Base-by-base conservation (phyloP, 2,329 filamentous ascomycete species). In the Elsinoe perseae region DNA sequence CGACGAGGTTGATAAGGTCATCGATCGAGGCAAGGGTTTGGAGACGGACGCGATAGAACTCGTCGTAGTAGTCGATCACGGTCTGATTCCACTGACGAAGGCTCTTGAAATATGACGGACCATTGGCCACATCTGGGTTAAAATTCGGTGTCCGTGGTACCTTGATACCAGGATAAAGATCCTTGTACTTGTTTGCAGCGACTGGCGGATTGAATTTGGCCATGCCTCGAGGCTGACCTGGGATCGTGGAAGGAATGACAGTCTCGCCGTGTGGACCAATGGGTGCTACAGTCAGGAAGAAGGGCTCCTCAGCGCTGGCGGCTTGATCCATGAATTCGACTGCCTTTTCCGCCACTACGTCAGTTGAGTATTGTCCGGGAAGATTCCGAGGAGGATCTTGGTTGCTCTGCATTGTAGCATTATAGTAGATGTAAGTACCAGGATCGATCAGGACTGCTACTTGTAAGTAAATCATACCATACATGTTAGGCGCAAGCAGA, bases 361-460 rank as follows among this genome's bases (percentile, higher is more conserved):
- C 85, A 0, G 75, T 77, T 0, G 72, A 77, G 63, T 84, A 78
- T 40, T 77, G 68, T 1, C 79, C 79, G 42, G 79, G 72, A 57
- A 81, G 77, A 61, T 75, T 80, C 9, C 78, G 72, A 0, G 82
- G 82, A 0, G 73, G 64, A 1, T 81, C 75, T 0, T 73, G 68
- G 60, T 87, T 83, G 10, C 80, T 74, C 59, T 83, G 78, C 65
- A 81, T 84, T 4, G 77, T 81, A 1, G 80, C 73, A 63, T 87
- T 85, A 38, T 81, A 76, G 64, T 87, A 89, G 28, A 78, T 73
- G 62, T 88, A 88, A 0, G 85, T 88, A 61, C 76, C 79, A 0
- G 84, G 84, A 59, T 87, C 84, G 7, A 77, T 67, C 2, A 76
- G 64, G 59, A 77, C 75, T 43, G 76, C 73, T 0, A 69, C 71